Conservation (phyloP, 116 monocot species). For the Zostera marina region DNA sequence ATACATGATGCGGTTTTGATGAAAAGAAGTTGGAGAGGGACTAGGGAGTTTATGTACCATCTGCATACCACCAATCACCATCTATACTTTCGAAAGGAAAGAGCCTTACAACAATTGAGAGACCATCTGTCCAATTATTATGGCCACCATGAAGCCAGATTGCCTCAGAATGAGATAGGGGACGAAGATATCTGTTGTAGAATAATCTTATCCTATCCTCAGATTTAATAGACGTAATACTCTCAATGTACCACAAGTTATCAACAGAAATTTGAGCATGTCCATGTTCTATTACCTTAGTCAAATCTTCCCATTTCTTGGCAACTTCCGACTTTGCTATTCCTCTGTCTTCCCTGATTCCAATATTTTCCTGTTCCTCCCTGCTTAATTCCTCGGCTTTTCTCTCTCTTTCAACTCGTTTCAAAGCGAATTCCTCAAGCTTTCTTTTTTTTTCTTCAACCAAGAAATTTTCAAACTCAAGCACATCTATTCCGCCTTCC, state of each 20-base stretch:
- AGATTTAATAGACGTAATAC: slow-evolving; percentile 23
- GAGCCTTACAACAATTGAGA: slow-evolving; percentile 50
- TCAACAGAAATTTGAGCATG: slow-evolving; percentile 24
- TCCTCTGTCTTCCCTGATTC: slow-evolving; percentile 36
- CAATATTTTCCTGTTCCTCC: slow-evolving; percentile 43
- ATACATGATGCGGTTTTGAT: background rate
- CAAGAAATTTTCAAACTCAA: slow-evolving; percentile 61
- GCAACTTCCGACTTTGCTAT: slow-evolving; percentile 59
- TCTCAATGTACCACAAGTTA: slow-evolving; percentile 58
- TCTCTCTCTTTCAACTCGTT: slow-evolving; percentile 69
- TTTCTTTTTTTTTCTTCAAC: slow-evolving; percentile 57
- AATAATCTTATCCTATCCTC: slow-evolving; percentile 44
- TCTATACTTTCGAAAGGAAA: slow-evolving; percentile 18
- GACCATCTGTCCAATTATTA: slow-evolving; percentile 79
- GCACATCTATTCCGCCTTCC: slow-evolving; percentile 47
- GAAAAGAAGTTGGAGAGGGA: background rate
- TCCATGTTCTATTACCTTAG: slow-evolving; percentile 18
- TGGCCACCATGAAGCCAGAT: slow-evolving; percentile 94
- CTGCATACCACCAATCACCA: slow-evolving; percentile 86
- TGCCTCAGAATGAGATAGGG: slow-evolving; percentile 49
- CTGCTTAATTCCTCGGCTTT: slow-evolving; percentile 40
- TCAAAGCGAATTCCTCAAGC: slow-evolving; percentile 47
- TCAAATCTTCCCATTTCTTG: slow-evolving; percentile 30
- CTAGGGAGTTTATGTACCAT: slow-evolving; percentile 34
- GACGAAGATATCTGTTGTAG: slow-evolving; percentile 50